phyloP scores from a whole-genome alignment of 208 protist species.

The Trypanosoma cruzi region DNA sequence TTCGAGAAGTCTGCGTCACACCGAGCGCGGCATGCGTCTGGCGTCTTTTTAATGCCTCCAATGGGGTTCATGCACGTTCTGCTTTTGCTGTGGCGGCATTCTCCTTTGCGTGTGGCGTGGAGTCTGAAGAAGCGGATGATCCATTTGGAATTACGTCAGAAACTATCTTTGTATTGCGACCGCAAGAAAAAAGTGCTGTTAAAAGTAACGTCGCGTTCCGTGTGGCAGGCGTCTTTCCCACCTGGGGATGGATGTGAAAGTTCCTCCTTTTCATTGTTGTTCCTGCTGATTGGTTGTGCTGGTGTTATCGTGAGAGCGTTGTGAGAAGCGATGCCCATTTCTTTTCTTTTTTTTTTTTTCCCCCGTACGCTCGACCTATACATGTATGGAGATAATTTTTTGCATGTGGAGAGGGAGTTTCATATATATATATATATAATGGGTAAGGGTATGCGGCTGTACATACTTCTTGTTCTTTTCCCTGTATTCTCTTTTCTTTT shows the following conservation, averaged over 20 bases:
- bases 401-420: no score
- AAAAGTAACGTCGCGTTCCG: neutral
- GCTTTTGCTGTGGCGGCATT: conserved; percentile 16
- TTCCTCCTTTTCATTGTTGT: neutral
- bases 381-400: no score
- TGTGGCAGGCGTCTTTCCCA: conserved; percentile 13
- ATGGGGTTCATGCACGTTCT: neutral
- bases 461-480: neutral
- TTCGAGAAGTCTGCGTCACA: conserved; percentile 9
- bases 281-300: neutral
- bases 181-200: neutral
- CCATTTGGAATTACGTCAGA: conserved; percentile 23
- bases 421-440: neutral
- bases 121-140: conserved; percentile 5
- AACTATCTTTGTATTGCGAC: conserved; percentile 9
- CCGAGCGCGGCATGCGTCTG: neutral
- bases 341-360: no score
- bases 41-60: neutral
- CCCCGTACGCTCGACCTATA: neutral
- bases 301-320: neutral
- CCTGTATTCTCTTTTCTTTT: neutral
- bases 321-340: no score
- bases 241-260: conserved; percentile 15
- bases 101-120: neutral
- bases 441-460: neutral